Base-by-base conservation (phyloP, 805 yeast genomes). In the Priceomyces castillae region DNA sequence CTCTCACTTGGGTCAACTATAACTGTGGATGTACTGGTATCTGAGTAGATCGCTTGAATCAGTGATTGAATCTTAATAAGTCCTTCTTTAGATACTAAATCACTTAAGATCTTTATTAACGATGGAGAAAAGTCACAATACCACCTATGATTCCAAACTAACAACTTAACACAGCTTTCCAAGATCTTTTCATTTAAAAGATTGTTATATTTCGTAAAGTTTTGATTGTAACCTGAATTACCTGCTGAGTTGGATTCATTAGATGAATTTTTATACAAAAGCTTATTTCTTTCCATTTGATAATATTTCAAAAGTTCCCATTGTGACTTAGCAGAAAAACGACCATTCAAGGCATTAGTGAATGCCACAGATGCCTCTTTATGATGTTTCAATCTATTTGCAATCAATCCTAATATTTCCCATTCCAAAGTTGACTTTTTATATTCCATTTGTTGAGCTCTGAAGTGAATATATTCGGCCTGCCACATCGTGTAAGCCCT, bases 91-190 rank as follows among this genome's bases (percentile, higher is more conserved):
- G 79, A 80, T 18, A 88, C 81, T 43, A 89, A 69, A 42, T 74
- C 77, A 16, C 78, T 67, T 46, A 90, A 65, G 0, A 81, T 67
- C n/a, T 67, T 59, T n/a, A 82, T 58, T 38, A 89, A 69, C 38
- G 71, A 70, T 16, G 95, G 86, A 7, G 95, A 82, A 58, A 90
- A 92, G 51, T 92, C 97, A 50, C 83, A 78, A 67, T 92, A 95
- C 99, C 99, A 94, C 58, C 99, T 80, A 64, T 90, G 97, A 59
- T 89, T 86, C 97, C 98, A 95, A n/a, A 94, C 95, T n/a, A 84
- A 69, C 41, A 94, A 69, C 55, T 85, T 86, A 28, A 90, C 87
- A 44, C 82, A 65, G 17, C 84, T 68, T 44, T 84, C 89, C 46
- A 90, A 70, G 10, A 88, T 79, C 49, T 74, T 71, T 40, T 73